Base-by-base conservation (phyloP, 2,329 filamentous ascomycete genomes). In the Curvularia eragrostidis region DNA sequence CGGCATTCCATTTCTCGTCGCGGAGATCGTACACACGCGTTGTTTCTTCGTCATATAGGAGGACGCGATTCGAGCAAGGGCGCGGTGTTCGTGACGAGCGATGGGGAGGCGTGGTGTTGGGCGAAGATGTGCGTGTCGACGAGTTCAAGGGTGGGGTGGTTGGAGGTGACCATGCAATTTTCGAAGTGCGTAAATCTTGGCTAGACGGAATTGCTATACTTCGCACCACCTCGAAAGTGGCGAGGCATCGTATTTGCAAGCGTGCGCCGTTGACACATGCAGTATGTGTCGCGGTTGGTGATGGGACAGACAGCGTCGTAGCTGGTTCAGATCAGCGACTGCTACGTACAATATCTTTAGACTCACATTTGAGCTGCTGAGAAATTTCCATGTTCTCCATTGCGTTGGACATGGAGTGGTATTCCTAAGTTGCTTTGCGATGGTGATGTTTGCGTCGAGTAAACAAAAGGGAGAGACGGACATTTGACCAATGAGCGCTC, bases 1-100 rank as follows among this genome's bases (percentile, higher is more conserved):
- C 72, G 3, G 80, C 78, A 19, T 68, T 75, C 72, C 79, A 80
- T 56, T 74, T 73, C 1, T 75, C 62, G 52, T 81, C 77, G 2
- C 75, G 63, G 23, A 82, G 64, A 50, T 82, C 78, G 55, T 78
- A 78, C 3, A 82, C 73, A 8, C 76, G 73, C 5, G 78, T 73
- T 8, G 66, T 73, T 21, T 75, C 72, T 21, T 77, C 74, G 57
- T 79, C 75, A 51, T 75, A 69, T 6, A 81, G 62, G 23, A 82
- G 74, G 24, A 82, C 56, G 52, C 78, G 78, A 30, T 72, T 70
- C 19, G 76, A 77, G 49, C 36, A 38, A 9, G 63, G 50, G 9
- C 54, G 47, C 19, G 46, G 62, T 19, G 48, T 26, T 13, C 44
- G 56, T 47, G 60, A 54, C 18, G 63, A 38, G 54, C 59, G 64